Base-by-base conservation (phyloP, 108 stramenopile genomes). In the Conticribra guillardii region DNA sequence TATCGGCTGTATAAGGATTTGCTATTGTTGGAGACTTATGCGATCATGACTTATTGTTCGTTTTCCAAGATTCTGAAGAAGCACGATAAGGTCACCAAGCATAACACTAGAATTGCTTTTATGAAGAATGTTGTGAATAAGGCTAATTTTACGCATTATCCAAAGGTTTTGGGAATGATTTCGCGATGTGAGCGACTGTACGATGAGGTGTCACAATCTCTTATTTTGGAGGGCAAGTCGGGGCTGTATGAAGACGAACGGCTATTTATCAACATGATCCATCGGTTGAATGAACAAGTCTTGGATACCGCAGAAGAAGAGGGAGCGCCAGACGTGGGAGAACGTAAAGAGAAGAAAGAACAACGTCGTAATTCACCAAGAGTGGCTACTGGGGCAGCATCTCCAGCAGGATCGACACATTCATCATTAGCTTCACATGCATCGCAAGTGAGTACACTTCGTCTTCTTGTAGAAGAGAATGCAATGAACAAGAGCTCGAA, bases 31-130 rank as follows among this genome's bases (percentile, higher is more conserved):
- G 98, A 99, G 70, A 98, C 96, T 30, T 99, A 86, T 67, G 97
- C 98, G 23, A 97, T 99, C 64, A 98, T 99, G 96, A 99, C 96
- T 21, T 99, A 97, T 74, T 97, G 96, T 73, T 88, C 89, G 49
- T 97, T 97, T 83, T 92, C 79, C 59, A 99, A 99, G 83, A 97
- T 98, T 53, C 81, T 99, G 52, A 99, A 99, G 85, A 99, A 99
- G 82, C 98, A 99, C 80, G 98, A 99, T 87, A 99, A 98, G 72
- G 78, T 87, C 33, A 97, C 97, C 0, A 93, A 95, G 52, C 96
- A 87, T 51, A 60, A 79, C 18, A 96, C 93, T 15, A 58, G 87
- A 29, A 79, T 71, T 44, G 88, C 92, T 28, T 96, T 96, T 67
- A 93, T 96, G 91, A 82, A 78, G 14, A 87, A 89, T 67, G 79